Percentiles rank a stretch among this genome's conserved stretches.
phyloP scores from a whole-genome alignment of 805 yeast species.

The Candida awuae region DNA sequence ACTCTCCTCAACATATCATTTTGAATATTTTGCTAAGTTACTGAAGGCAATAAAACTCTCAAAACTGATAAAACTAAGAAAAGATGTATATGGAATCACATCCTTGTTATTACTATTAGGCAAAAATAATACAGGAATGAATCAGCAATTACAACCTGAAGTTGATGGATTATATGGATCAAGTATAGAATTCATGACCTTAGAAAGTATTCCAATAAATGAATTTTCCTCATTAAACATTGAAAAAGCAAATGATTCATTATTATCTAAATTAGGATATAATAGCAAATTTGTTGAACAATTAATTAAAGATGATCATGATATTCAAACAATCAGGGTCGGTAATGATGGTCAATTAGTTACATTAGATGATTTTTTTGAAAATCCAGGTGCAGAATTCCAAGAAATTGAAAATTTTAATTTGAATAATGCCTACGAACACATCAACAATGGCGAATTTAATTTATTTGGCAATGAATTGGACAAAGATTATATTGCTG shows the following conservation, averaged over 20 bases:
- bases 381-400: slow-evolving; percentile 15
- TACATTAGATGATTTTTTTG: slow-evolving; percentile 26
- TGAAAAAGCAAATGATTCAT: neutral
- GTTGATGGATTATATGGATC: slow-evolving; percentile 19
- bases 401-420: slow-evolving; percentile 8
- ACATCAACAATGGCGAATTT: neutral
- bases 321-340: slow-evolving; percentile 22
- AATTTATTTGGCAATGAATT: neutral
- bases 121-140: slow-evolving; percentile 10
- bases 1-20: slow-evolving; percentile 44
- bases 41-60: slow-evolving; percentile 43
- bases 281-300: slow-evolving; percentile 23
- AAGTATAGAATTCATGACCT: slow-evolving; percentile 26
- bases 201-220: slow-evolving; percentile 22
- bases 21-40: slow-evolving; percentile 39
- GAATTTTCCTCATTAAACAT: slow-evolving; percentile 12
- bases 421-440: too few species aligned
- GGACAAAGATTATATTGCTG: neutral
- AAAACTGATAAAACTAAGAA: slow-evolving; percentile 44
- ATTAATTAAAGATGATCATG: slow-evolving; percentile 29
- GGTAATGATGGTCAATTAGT: slow-evolving; percentile 23
- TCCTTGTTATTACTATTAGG: slow-evolving; percentile 24
- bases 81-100: slow-evolving; percentile 42
- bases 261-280: slow-evolving; percentile 18
- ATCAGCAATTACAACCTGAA: neutral